Base-by-base conservation (phyloP, 768 basidiomycete species). In the Cantharellus cinnabarinus region DNA sequence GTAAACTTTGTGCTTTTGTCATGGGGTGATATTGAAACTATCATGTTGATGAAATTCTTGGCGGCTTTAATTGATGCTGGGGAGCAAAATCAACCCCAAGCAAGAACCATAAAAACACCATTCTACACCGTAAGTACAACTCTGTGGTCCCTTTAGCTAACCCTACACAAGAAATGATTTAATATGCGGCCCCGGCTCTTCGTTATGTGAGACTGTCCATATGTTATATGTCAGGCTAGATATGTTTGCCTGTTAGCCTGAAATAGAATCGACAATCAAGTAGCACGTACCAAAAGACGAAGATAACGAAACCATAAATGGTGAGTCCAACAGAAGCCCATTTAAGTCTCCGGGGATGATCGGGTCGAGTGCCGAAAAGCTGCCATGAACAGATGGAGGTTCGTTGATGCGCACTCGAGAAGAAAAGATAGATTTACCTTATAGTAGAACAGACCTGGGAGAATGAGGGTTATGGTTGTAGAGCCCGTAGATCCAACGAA, bases 401-500 rank as follows among this genome's bases (percentile, higher is more conserved):
- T 10, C 10, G 44, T 29, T 10, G 10, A 48, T 15, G 2, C 3
- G 42, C 50, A n/a, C 42, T n/a, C 41, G 14, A 60, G 38, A 59
- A 42, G 50, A 53, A 4, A 20, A 5, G 35, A 29, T n/a, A 44
- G 14, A 59, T 71, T 64, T 64, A 84, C 86, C 83, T 88, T 83
- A 83, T 89, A 97, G 72, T 87, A 95, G 67, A 95, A 85, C 56
- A 91, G 71, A 2, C 89, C 91, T 0, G 91, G 93, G 41, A 95
- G 76, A 66, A 98, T 95, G 71, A 97, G 98, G 1, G 89, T 91
- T 60, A 98, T 89, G 20, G 91, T 94, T 35, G 93, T 95, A 10
- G 89, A 94, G 7, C 95, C 95, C 0, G 91, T 97, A 34, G 90
- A 84, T 1, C 95, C 95, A 42, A 99, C 94, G 67, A 99, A 95